Percentiles rank a stretch among this genome's conserved stretches.
These are phyloP conservation scores for Ramaria rubella DNA, from an alignment of 768 basidiomycete genomes.

Conservation along the genomic window DNA sequence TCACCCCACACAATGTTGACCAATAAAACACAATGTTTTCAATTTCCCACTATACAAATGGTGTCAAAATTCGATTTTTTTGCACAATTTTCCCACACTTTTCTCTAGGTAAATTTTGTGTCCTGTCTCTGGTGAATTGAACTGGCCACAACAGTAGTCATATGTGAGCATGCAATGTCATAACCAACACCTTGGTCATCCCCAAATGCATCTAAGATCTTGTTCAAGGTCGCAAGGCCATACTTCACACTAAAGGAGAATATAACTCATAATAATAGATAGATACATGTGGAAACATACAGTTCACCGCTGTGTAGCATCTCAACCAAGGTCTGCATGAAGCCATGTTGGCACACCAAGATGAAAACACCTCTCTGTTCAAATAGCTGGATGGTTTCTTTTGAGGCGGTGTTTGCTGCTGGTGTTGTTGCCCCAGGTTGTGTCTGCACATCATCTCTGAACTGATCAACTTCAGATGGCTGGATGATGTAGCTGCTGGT, in stretches of 20 bases:
- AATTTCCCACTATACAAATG: too few species aligned
- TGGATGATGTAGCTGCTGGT: conserved; percentile 23
- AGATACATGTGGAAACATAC: conserved; percentile 18
- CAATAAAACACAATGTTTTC: too few species aligned
- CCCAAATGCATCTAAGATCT: conserved; percentile 12
- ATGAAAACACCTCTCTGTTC: conserved; percentile 34
- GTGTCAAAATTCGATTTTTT: too few species aligned
- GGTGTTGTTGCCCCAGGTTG: background rate
- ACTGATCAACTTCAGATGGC: conserved; percentile 14
- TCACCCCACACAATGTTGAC: too few species aligned
- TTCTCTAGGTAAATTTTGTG: background rate
- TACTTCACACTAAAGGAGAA: conserved; percentile 23
- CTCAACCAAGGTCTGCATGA: conserved; percentile 20
- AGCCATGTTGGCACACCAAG: conserved; percentile 29
- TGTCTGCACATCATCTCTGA: conserved; percentile 16
- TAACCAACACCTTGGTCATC: conserved; percentile 15
- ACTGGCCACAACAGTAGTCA: conserved; percentile 13
- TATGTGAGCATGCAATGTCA: conserved; percentile 20
- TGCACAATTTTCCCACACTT: background rate
- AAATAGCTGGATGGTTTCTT: conserved; percentile 31
- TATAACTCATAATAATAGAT: too few species aligned
- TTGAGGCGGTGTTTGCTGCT: conserved; percentile 21
- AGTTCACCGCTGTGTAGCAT: conserved; percentile 12
- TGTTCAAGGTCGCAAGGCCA: conserved; percentile 12
- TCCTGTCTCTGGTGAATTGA: background rate